Base-by-base conservation (phyloP, 768 basidiomycete genomes). In the Tephrocybe sp. region DNA sequence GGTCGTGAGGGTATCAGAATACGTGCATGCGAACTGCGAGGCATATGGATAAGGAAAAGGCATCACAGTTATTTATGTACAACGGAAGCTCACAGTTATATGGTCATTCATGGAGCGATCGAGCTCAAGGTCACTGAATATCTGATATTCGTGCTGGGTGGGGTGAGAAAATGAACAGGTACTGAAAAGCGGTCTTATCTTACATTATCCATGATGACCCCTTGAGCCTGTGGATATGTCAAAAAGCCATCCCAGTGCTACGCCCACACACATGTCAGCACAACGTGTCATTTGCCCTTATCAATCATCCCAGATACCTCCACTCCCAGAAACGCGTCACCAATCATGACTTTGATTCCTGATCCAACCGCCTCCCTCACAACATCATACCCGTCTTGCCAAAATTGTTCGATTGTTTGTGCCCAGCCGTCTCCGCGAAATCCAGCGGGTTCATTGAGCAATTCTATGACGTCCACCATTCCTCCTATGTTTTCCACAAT, bases 381-480 rank as follows among this genome's bases (percentile, higher is more conserved):
- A 2, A 72, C 74, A 12, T 68, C 63, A 63, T 89, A 87, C 8
- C 80, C 85, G 58, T 82, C 74, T 38, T 71, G 56, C 74, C 79
- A 89, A 62, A 76, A 89, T 45, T 77, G 71, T 23, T 75, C 65
- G 35, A 84, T 68, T 16, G 68, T 72, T 11, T 60, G 52, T 1
- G 73, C 67, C 67, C 75, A 83, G 5, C 68, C 59, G 41, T 62
- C 59, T 6, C 72, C 70, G 14, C 63, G 54, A 58, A 78, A 87
- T 1, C 80, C 84, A 1, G 79, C 83, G 5, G 82, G 76, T 62
- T 90, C 87, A 58, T 90, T 90, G 54, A 90, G 60, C 46, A 88
- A 65, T 63, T 88, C 85, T 30, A 89, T 71, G 3, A 83, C 77
- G 55, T 83, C 80, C 12, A 87, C 72, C 64, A 79, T 70, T 4